These are phyloP conservation scores for Spathaspora sp. DNA, from an alignment of 805 yeast species.

Conservation along the genomic window DNA sequence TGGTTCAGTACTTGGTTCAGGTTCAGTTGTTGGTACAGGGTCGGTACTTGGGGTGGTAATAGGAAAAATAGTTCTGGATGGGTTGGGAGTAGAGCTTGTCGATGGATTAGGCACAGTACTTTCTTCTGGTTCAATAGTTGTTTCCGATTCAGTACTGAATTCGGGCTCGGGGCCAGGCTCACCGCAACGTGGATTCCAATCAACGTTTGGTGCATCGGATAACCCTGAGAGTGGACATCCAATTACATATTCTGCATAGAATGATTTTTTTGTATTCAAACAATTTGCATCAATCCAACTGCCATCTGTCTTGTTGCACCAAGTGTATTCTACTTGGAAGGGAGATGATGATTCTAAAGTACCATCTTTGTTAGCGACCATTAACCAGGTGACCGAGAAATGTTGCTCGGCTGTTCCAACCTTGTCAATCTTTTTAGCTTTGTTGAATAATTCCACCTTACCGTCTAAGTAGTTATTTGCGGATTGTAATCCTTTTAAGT, in stretches of 20 bases:
- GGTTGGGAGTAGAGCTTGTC: no score
- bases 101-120: no score
- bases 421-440: not conserved
- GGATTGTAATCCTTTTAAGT: conserved; percentile 1
- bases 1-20: not conserved
- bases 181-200: conserved; percentile 1
- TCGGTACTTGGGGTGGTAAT: no score
- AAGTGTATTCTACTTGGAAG: not conserved
- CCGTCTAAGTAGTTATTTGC: conserved; percentile 3
- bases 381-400: conserved; percentile 2
- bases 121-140: not conserved
- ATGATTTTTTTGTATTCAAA: not conserved
- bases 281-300: conserved; percentile 3
- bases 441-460: not conserved
- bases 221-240: not conserved
- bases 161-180: conserved; percentile 1
- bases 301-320: not conserved
- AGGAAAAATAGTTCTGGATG: no score
- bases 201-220: not conserved
- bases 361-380: conserved; percentile 1
- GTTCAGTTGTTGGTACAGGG: not conserved
- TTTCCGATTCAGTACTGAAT: not conserved
- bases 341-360: not conserved
- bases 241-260: not conserved
- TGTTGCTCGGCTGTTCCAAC: conserved; percentile 1